Evolutionary conservation across 805 yeast species (phyloP), one percentile per base, ranked within the genome.

Genomic region (Candida ulmi): DNA sequence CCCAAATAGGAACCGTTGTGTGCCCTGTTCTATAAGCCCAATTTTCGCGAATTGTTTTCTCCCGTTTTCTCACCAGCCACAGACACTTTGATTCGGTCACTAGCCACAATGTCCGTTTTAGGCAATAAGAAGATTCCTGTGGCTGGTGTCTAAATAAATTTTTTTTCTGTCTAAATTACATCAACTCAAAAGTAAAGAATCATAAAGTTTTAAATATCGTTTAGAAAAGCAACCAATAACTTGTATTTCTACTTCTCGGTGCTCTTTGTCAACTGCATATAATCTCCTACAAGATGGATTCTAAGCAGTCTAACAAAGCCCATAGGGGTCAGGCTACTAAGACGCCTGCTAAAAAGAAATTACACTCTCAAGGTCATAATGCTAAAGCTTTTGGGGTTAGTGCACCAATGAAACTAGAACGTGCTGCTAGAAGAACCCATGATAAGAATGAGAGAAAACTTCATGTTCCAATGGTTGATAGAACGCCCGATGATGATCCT

Each of bases 401-500:
- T 21, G 83, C 83, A 19, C 98, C 98, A 1, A 82, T 93, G 15
- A 88, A 87, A 60, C 71, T 90, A 60, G 88, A 86, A 50, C 74
- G 84, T 46, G 80, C 75, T 72, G 95, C 96, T 46, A 76, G 78
- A 56, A 74, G 99, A 60, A 65, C 95, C 6, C 83, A 83, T 47
- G 99, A 93, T 57, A 68, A 72, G 23, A 68, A 79, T 45, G 98
- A 93, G 61, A 81, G 75, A 56, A 84, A 81, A 56, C 74, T 84
- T 57, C 98, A 93, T 69, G 97, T 90, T 17, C 98, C 99, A 13
- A 90, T 93, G 97, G 83, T 93, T 37, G 95, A 93, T 60, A 72
- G 98, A 51, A 88, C 97, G 0, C 97, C 98, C 0, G 98, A 91
- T 41, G 96, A 91, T 55, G 95, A 87, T 51, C 96, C 98, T 4